phyloP scores from a whole-genome alignment of 352 stramenopile species.

The Phytophthora syringae region DNA sequence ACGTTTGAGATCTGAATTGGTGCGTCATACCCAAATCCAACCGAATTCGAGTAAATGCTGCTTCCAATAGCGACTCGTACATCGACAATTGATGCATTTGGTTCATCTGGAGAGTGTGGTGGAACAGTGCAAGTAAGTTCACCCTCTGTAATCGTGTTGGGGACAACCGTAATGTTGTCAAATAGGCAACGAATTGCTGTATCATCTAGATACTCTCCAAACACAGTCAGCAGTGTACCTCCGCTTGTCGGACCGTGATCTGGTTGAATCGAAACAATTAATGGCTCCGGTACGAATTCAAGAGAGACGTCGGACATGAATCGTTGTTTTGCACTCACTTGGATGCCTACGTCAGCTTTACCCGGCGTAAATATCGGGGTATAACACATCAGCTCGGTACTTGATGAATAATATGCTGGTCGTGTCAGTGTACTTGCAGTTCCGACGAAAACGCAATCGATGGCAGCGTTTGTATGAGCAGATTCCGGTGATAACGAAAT shows the following conservation, averaged over 20 bases:
- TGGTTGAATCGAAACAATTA: conserved; percentile 30
- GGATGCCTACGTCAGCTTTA: conserved; percentile 30
- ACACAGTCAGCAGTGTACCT: conserved; percentile 35
- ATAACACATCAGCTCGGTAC: conserved; percentile 33
- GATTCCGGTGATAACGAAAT: conserved; percentile 31
- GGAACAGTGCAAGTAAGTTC: conserved; percentile 37
- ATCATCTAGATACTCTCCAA: conserved; percentile 25
- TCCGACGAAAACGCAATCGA: conserved; percentile 52
- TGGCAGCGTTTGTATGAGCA: background rate
- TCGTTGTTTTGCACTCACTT: conserved; percentile 27
- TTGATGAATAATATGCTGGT: conserved; percentile 34
- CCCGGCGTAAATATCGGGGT: conserved; percentile 39
- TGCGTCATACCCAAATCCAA: conserved; percentile 38
- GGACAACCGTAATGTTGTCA: conserved; percentile 19
- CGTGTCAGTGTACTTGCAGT: conserved; percentile 9
- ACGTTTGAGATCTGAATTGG: conserved; percentile 27
- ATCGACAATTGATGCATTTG: conserved; percentile 1
- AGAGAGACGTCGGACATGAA: conserved; percentile 25
- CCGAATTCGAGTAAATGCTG: conserved; percentile 33
- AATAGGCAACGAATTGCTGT: conserved; percentile 34
- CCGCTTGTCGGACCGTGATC: conserved; percentile 31
- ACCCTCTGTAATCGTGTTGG: conserved; percentile 16
- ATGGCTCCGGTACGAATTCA: conserved; percentile 30
- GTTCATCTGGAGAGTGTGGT: background rate
- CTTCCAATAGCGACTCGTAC: conserved; percentile 20